Base-by-base conservation (phyloP, 148 eudicot species). In the Amaranthus cruentus region DNA sequence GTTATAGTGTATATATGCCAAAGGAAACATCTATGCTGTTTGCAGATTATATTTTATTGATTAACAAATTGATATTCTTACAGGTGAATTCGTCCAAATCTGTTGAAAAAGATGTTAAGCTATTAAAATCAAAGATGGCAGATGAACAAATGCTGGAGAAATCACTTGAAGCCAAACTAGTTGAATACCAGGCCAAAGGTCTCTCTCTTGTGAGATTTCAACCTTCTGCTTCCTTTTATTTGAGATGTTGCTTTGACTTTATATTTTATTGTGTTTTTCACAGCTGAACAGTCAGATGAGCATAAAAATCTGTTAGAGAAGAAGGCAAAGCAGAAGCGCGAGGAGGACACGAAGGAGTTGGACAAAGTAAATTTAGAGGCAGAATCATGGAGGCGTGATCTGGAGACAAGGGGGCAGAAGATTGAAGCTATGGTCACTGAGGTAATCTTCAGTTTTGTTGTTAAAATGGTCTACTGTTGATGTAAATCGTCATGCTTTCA, bases 151-250 rank as follows among this genome's bases (percentile, higher is more conserved):
- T 95, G 83, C 70, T 78, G 64, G 87, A 82, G 14, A 88, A 80
- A 83, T 88, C 96, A 10, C 96, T 91, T 11, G 93, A 90, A 75
- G 91, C 89, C 48, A 90, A 87, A 81, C 72, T 87, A 52, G 80
- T 89, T 61, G 99, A 95, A 84, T 64, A 66, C 50, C 87, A 91
- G 78, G 90, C 88, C 58, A 95, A 82, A 91, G 92, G 99, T 95
- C 62, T 66, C 12, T 47, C 7, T 74, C 28, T 42, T 58, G 0
- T 52, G 66, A 56, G 57, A 47, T 46, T 21, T 71, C 11, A 6
- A 8, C 9, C 5, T 48, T 60, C 48, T 76, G 62, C 47, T 64
- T 9, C 46, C 6, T 67, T 67, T 67, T 49, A 80, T 59, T 65
- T 42, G 12, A 73, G 65, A 38, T 1, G n/a, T 13, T 71, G 57